Evolutionary conservation across 2,329 filamentous ascomycete species (phyloP).

Genomic region (Talaromyces atroroseus): DNA sequence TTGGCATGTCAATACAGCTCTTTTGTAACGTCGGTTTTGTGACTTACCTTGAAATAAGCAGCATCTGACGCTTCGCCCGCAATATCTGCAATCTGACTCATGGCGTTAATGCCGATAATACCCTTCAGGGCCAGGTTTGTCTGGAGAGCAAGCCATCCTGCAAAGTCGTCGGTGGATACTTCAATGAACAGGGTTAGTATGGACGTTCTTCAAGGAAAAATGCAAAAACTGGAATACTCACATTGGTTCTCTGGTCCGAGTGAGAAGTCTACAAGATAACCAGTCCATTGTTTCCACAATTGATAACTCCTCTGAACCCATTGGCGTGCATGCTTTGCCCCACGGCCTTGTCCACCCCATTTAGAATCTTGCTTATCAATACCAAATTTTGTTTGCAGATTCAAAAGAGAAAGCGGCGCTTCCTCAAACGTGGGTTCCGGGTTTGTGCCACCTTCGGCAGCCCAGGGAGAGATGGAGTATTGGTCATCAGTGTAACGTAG

Average conservation of each 20-base stretch:
- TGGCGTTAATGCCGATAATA: constrained; percentile 74
- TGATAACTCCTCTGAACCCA: constrained; percentile 66
- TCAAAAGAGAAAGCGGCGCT: constrained; percentile 44
- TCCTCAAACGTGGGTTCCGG: constrained; percentile 21
- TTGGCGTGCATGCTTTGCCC: constrained; percentile 53
- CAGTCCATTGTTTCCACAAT: constrained; percentile 72
- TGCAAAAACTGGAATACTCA: constrained; percentile 25
- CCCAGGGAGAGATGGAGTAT: constrained; percentile 55
- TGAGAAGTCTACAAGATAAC: constrained; percentile 69
- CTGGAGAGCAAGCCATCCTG: constrained; percentile 70
- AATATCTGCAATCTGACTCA: constrained; percentile 63
- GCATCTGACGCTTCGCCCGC: constrained; percentile 55
- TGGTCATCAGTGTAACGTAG: constrained; percentile 57
- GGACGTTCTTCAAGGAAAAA: not conserved
- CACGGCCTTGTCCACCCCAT: constrained; percentile 53
- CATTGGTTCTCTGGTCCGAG: constrained; percentile 68
- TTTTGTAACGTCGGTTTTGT: not conserved
- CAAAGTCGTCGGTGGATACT: constrained; percentile 80
- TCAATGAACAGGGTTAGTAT: not conserved
- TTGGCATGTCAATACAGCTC: not conserved
- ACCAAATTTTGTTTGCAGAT: constrained; percentile 45
- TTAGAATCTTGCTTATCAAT: constrained; percentile 56
- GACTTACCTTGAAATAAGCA: constrained; percentile 13
- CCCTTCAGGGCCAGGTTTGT: constrained; percentile 80
- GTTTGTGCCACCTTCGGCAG: constrained; percentile 33